Conservation (phyloP, 169 alveolate genomes). For the Plasmodium vivax region DNA sequence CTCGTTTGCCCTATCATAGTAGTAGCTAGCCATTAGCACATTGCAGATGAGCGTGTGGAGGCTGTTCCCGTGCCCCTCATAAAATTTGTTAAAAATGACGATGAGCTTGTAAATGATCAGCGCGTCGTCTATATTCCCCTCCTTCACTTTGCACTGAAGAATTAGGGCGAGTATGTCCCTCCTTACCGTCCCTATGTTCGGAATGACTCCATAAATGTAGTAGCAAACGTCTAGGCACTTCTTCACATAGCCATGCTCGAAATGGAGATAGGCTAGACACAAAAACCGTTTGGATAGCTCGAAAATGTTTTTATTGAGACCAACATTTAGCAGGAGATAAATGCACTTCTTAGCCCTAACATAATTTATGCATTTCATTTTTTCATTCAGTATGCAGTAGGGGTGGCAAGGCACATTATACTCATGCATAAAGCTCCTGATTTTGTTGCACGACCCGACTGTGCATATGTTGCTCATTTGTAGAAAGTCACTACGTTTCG, state of each 20-base stretch:
- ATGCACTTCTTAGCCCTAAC: conserved; percentile 51
- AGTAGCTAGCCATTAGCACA: conserved; percentile 33
- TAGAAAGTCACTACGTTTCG: conserved; percentile 24
- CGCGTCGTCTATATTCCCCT: conserved; percentile 58
- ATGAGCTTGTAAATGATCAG: conserved; percentile 53
- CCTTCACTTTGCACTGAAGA: conserved; percentile 65
- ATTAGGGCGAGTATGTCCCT: conserved; percentile 61
- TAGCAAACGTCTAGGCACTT: conserved; percentile 61
- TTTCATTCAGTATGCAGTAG: conserved; percentile 56
- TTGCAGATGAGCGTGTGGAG: conserved; percentile 19
- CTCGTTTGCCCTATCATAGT: conserved; percentile 42
- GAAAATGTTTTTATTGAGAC: conserved; percentile 36
- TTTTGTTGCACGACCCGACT: conserved; percentile 52
- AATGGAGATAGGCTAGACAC: conserved; percentile 62
- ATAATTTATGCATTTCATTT: conserved; percentile 66
- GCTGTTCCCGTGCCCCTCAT: conserved; percentile 36
- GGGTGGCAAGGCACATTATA: conserved; percentile 73
- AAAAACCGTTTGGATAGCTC: conserved; percentile 49
- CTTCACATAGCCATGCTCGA: conserved; percentile 69
- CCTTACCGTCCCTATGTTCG: conserved; percentile 30
- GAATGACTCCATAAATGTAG: conserved; percentile 54
- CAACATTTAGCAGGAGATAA: conserved; percentile 42
- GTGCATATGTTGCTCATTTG: conserved; percentile 33
- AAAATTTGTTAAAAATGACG: conserved; percentile 11
- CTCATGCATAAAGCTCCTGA: conserved; percentile 56